phyloP scores from a whole-genome alignment of 306 rosid species.

The Nissolia schottii region DNA sequence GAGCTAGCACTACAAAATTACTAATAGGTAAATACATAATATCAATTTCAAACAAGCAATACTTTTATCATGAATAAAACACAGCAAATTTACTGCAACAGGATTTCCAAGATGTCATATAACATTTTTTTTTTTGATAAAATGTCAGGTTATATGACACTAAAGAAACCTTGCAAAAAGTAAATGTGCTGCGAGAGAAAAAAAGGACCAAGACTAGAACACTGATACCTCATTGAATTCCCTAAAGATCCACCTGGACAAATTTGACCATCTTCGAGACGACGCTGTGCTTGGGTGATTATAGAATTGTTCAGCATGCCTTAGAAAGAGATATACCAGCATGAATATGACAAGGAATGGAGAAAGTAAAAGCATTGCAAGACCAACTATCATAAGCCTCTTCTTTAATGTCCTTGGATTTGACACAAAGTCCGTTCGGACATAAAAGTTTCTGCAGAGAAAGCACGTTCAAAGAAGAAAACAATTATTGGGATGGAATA shows the following conservation, averaged over 20 bases:
- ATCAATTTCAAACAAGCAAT: not conserved
- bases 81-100: too few relatives aligned
- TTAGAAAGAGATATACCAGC: slow-evolving; percentile 87
- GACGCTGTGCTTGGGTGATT: slow-evolving; percentile 89
- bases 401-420: slow-evolving; percentile 72
- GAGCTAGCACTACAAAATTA: not conserved
- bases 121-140: too few relatives aligned
- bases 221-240: slow-evolving; percentile 82
- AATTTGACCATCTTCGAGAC: slow-evolving; percentile 92
- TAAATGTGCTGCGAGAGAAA: not conserved
- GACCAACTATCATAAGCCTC: slow-evolving; percentile 85
- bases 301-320: slow-evolving; percentile 94
- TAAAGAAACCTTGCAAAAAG: too few relatives aligned
- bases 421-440: slow-evolving; percentile 70
- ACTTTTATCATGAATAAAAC: not conserved
- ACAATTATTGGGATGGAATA: not conserved
- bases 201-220: not conserved
- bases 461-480: slow-evolving; percentile 17
- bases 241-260: slow-evolving; percentile 91
- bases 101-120: too few relatives aligned
- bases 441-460: slow-evolving; percentile 67
- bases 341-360: slow-evolving; percentile 97
- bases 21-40: not conserved
- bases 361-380: slow-evolving; percentile 85
- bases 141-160: too few relatives aligned